Evolutionary conservation across 2,329 filamentous ascomycete genomes (phyloP).

Genomic region (Knoxdaviesia capensis): DNA sequence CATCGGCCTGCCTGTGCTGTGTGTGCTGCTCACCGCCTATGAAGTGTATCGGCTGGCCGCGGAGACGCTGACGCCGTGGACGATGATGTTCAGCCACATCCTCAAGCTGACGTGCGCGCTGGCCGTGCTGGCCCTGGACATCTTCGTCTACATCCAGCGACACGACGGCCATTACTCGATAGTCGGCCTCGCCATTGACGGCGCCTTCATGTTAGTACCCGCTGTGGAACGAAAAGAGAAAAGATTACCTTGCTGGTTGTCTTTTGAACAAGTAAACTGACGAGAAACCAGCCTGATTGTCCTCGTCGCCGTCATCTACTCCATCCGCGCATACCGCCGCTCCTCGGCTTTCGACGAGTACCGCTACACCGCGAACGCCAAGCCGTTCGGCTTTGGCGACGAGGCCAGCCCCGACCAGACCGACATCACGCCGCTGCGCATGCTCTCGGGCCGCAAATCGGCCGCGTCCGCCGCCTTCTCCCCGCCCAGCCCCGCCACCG

Average conservation of each 20-base stretch:
- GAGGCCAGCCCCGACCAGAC: conserved; percentile 4
- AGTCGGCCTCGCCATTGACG: conserved; percentile 27
- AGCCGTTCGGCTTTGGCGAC: conserved; percentile 22
- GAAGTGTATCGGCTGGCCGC: conserved; percentile 25
- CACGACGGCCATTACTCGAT: conserved; percentile 24
- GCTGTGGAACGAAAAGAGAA: too few relatives aligned
- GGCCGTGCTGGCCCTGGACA: conserved; percentile 27
- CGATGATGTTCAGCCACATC: conserved; percentile 28
- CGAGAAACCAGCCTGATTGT: conserved; percentile 17
- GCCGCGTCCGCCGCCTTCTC: conserved; percentile 1
- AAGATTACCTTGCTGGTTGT: not conserved
- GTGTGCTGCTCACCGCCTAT: conserved; percentile 23
- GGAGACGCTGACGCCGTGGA: conserved; percentile 32
- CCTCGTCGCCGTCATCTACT: conserved; percentile 23
- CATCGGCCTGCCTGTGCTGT: conserved; percentile 25
- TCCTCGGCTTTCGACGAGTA: conserved; percentile 29
- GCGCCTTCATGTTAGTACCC: conserved; percentile 23
- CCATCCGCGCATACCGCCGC: conserved; percentile 24
- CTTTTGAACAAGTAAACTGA: not conserved
- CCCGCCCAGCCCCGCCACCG: not conserved
- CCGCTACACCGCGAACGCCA: conserved; percentile 25
- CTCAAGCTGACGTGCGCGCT: conserved; percentile 26
- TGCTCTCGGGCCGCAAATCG: conserved; percentile 1
- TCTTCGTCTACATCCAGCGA: conserved; percentile 25
- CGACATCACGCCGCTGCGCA: not conserved